Conservation (phyloP, 352 stramenopile genomes). For the Globisporangium irregulare region DNA sequence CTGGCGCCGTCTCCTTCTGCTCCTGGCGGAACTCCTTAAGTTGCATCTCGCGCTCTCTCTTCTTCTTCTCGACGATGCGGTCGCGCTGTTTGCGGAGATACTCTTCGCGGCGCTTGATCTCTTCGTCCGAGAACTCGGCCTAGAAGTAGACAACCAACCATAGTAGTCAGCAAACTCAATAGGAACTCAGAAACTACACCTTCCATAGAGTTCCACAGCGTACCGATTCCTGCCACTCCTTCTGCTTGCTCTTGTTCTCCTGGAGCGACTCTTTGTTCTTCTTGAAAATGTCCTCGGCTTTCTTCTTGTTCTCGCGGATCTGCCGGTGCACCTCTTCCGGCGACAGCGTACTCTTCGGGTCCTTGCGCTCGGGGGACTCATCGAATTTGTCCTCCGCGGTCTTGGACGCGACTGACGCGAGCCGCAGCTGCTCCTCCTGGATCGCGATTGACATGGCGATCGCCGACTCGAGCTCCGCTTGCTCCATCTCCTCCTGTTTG, state of each 20-base stretch:
- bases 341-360: conserved; percentile 25
- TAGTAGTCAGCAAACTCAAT: background rate
- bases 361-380: conserved; percentile 25
- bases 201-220: background rate
- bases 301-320: conserved; percentile 65
- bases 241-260: conserved; percentile 65
- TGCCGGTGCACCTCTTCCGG: conserved; percentile 54
- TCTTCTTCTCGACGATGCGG: conserved; percentile 81
- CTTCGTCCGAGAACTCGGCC: conserved; percentile 64
- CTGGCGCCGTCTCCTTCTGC: conserved; percentile 55
- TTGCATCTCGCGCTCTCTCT: conserved; percentile 61
- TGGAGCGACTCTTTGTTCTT: conserved; percentile 73
- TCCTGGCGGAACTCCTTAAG: conserved; percentile 78
- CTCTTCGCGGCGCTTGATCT: conserved; percentile 71
- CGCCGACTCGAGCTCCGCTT: conserved; percentile 71
- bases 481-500: conserved; percentile 86
- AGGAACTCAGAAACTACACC: background rate
- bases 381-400: conserved; percentile 62
- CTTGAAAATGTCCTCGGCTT: conserved; percentile 68
- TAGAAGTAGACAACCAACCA: conserved; percentile 5
- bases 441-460: conserved; percentile 76
- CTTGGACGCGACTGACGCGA: conserved; percentile 51
- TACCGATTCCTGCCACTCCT: conserved; percentile 53
- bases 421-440: conserved; percentile 66
- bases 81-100: conserved; percentile 76